Evolutionary conservation across 2,329 filamentous ascomycete species (phyloP), one percentile per base, ranked within the genome.

Genomic region (Cladophialophora yegresii): DNA sequence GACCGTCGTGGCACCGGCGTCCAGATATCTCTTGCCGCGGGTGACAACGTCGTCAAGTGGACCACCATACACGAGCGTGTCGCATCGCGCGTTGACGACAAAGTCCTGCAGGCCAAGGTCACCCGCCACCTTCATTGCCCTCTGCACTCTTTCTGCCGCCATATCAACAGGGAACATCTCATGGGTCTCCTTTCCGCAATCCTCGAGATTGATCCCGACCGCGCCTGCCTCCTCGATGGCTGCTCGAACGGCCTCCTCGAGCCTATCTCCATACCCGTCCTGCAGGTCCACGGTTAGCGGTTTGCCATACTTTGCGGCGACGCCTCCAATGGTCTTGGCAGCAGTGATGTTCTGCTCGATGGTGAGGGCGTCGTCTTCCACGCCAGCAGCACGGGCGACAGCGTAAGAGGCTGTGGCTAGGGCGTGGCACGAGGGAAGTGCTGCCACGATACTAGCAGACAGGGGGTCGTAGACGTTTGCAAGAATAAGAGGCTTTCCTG

Each of bases 131-230:
- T 72, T 65, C 9, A 85, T 61, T 0, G 77, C 82, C 0, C 70
- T 65, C 54, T 74, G 73, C 16, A 88, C 77, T 0, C 85, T 77
- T 0, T 73, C 72, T 0, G 79, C 78, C n/a, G 85, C 83, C 16
- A 80, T 80, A 0, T 80, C 78, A 23, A 60, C 55, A 0, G 73
- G 73, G 73, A 77, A 72, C 67, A 70, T 72, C 12, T 69, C 77
- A n/a, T n/a, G n/a, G 56, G 70, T 75, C 47, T 68, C 72, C 56
- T 71, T 78, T 72, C 76, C 78, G 62, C 69, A 78, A 62, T 88
- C 86, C 65, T 88, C 85, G 2, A 88, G 77, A 69, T 88, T 88
- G 54, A 81, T 82, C 0, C 86, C 85, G 1, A 83, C 82, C 0
- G 78, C 85, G 0, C 85, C 85, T 0, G 81, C 64, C 2, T 77